phyloP scores from a whole-genome alignment of 1,284 basidiomycete species.

The Trametes versicolor region DNA sequence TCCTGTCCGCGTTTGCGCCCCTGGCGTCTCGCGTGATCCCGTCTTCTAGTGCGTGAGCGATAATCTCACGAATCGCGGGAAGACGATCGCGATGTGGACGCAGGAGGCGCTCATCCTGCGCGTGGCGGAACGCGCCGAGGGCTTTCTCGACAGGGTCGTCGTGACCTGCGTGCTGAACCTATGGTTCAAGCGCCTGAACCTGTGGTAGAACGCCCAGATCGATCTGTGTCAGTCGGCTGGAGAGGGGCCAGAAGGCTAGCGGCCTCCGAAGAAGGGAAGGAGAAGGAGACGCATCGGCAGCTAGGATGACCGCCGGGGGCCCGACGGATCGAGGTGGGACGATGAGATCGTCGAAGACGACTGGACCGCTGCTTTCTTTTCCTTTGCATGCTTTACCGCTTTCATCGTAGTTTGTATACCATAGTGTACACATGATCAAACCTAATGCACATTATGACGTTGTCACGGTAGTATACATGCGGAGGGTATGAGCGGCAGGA shows the following conservation, averaged over 20 bases:
- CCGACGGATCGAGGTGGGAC: conserved; percentile 6
- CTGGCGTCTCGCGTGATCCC: conserved; percentile 4
- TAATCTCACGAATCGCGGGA: conserved; percentile 48
- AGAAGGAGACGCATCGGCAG: neutral
- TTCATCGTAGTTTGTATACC: conserved; percentile 27
- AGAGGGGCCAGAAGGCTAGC: neutral
- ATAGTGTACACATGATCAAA: conserved; percentile 25
- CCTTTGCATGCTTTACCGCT: conserved; percentile 26
- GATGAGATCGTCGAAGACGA: neutral
- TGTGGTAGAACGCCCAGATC: conserved; percentile 34
- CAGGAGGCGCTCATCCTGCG: conserved; percentile 50
- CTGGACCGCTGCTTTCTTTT: conserved; percentile 7
- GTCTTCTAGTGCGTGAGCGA: conserved; percentile 57
- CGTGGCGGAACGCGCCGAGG: conserved; percentile 51
- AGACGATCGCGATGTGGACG: conserved; percentile 60
- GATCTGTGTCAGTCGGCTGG: conserved; percentile 2
- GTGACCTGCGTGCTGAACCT: conserved; percentile 65
- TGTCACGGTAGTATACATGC: conserved; percentile 34
- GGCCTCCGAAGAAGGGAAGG: neutral
- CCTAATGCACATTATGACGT: conserved; percentile 32
- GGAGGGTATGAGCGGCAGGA: conserved; percentile 19
- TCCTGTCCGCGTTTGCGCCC: neutral
- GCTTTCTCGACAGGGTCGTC: conserved; percentile 61
- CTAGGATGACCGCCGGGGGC: neutral
- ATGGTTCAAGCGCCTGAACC: conserved; percentile 54